Base-by-base conservation (phyloP, 1,139 yeast genomes). In the Geotrichum carabidarum region DNA sequence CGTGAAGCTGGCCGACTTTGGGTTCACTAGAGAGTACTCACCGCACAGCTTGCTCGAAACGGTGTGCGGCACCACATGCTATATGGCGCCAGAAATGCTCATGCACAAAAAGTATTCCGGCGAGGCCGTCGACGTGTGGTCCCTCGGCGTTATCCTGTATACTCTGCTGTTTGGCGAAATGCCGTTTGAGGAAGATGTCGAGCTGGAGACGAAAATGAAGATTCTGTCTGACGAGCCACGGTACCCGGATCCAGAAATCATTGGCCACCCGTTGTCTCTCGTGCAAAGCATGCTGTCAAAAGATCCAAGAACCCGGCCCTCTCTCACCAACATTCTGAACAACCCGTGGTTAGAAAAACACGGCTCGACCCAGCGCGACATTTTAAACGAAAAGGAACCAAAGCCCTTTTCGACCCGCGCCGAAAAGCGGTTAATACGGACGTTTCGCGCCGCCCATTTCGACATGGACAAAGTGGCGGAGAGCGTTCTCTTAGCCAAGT, bases 21-120 rank as follows among this genome's bases (percentile, higher is more conserved):
- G 99, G 0, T 91, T 93, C 68, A 90, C 96, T 1, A 75, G 98
- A 59, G 97, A 90, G 65, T 83, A 75, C 74, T 84, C 65, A 60
- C 76, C 73, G 53, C 76, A 74, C 59, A 78, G 71, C n/a, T 72
- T 83, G 52, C 71, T 93, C 45, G 86, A 86, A 48, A 93, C 97
- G 0, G 78, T 90, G 1, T 93, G 99, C 70, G 99, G 99, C 1
- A 93, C 99, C 0, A 82, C 91, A 0, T 95, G 90, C 5, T 93
- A 93, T 67, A 90, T 91, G 96, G 97, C 99, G 0, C 99, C 99
- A 0, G 99, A 93, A 66, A 74, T 93, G 63, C 74, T 90, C 40
- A 74, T 77, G 54, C 79, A 81, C 59, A 78, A 79, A 55, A 83
- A 81, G 54, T 93, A 93, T 66, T 82, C 83, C 42, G 99, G 98